These are phyloP conservation scores for Cadophora malorum DNA, from an alignment of 2,329 filamentous ascomycete genomes.

Conservation along the genomic window DNA sequence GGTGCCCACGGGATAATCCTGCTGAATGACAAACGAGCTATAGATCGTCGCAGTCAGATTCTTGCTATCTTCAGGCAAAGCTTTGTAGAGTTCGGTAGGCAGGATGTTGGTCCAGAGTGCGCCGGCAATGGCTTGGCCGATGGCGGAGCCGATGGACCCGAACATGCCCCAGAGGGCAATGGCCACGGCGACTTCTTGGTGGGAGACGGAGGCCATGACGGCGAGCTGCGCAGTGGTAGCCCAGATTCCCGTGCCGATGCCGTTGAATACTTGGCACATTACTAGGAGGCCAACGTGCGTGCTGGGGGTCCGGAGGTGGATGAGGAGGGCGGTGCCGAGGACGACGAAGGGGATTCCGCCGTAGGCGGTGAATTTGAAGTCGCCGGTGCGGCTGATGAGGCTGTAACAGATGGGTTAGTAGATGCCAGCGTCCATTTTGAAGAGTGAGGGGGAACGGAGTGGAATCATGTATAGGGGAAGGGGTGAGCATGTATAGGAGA, in stretches of 20 bases:
- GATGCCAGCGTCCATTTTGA: not conserved
- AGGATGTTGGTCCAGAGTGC: constrained; percentile 71
- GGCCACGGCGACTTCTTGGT: constrained; percentile 66
- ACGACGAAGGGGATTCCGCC: constrained; percentile 62
- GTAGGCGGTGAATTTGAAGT: constrained; percentile 57
- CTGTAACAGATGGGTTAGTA: not conserved
- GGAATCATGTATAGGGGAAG: too few relatives aligned
- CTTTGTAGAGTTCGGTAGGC: constrained; percentile 41
- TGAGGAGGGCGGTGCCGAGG: constrained; percentile 61
- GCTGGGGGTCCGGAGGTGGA: constrained; percentile 60
- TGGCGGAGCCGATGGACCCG: constrained; percentile 63
- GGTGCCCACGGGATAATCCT: constrained; percentile 57
- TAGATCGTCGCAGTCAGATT: constrained; percentile 51
- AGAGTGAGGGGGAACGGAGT: not conserved
- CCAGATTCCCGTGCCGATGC: constrained; percentile 61
- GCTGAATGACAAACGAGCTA: constrained; percentile 58
- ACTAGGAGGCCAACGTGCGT: constrained; percentile 59
- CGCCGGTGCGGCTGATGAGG: constrained; percentile 55
- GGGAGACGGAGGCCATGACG: constrained; percentile 62
- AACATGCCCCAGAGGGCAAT: constrained; percentile 67
- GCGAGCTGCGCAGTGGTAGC: constrained; percentile 65
- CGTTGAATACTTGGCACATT: constrained; percentile 65
- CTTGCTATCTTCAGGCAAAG: constrained; percentile 49
- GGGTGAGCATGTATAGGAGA: not conserved
- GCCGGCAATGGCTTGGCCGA: constrained; percentile 64